Evolutionary conservation across 331 rosid species (phyloP), one percentile per base, ranked within the genome.

Genomic region (Quercus tomentella): DNA sequence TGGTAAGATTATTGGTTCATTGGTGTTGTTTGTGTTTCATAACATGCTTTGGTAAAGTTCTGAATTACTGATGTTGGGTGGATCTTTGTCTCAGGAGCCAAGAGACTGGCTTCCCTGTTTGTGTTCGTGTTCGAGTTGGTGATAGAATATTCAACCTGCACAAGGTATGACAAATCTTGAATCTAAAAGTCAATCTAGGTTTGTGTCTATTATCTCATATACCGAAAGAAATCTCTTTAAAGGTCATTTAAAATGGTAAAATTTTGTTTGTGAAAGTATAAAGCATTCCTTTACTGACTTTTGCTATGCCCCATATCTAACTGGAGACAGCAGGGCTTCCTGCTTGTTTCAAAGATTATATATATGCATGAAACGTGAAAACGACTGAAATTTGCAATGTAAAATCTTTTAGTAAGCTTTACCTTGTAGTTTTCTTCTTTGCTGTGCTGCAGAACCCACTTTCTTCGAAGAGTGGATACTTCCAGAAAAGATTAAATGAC

Each of bases 51-150:
- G 16, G 56, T 67, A 51, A 67, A n/a, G 20, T 52, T 43, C 57
- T 76, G 26, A 62, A 37, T 30, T 84, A 22, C 45, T 84, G 41
- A 71, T 35, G 26, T 17, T 17, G 41, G 37, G 70, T 41, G 9
- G 26, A 33, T 75, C 52, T 74, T 72, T 89, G 78, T 81, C 63
- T 76, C 85, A 92, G 98, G 97, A 94, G 97, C 76, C 97, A 92
- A 84, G 90, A 91, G 80, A 94, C 97, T 11, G 97, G 98, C 72
- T 81, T 94, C 76, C 97, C 97, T 15, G 97, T 94, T 66, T 82
- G 97, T 1, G 77, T 91, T 57, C 77, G 84, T 1, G 92, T 88
- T 75, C 84, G 90, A 65, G 90, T 91, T 72, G 86, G 85, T 2
- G 87, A 89, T 18, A 92, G 89, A 72, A 84, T 71, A 66, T 94